Conservation (phyloP, 2,329 filamentous ascomycete species). For the Knufia petricola region DNA sequence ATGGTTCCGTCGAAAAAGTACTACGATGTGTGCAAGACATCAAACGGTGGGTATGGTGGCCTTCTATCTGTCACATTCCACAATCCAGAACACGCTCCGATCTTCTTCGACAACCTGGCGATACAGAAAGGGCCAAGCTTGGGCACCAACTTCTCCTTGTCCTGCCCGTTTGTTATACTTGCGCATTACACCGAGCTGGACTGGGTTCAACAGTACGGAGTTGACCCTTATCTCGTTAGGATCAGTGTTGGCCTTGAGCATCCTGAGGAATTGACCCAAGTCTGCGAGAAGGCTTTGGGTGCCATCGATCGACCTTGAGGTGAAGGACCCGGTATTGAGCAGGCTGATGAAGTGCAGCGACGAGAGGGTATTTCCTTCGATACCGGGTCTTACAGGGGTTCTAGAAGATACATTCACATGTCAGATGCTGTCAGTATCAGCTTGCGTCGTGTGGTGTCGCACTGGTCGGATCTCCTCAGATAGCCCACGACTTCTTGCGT, state of each 20-base stretch:
- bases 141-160: slow-evolving; percentile 90
- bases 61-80: slow-evolving; percentile 77
- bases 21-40: slow-evolving; percentile 70
- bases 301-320: neutral
- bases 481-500: too few relatives aligned
- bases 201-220: slow-evolving; percentile 73
- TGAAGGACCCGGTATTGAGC: too few relatives aligned
- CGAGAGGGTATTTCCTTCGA: too few relatives aligned
- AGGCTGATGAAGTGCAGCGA: too few relatives aligned
- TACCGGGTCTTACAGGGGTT: too few relatives aligned
- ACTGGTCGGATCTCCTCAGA: too few relatives aligned
- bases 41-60: slow-evolving; percentile 76
- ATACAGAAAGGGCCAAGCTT: slow-evolving; percentile 90
- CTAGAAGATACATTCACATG: too few relatives aligned
- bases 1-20: slow-evolving; percentile 56
- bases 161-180: slow-evolving; percentile 80
- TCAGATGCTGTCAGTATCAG: too few relatives aligned
- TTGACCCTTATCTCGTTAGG: slow-evolving; percentile 69
- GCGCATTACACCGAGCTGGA: slow-evolving; percentile 86
- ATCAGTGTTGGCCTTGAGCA: slow-evolving; percentile 89
- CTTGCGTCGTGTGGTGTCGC: neutral
- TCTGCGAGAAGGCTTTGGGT: slow-evolving; percentile 59
- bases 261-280: slow-evolving; percentile 51
- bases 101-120: slow-evolving; percentile 77
- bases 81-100: slow-evolving; percentile 57